phyloP scores from a whole-genome alignment of 352 stramenopile species.

The Lagenidium sp. region DNA sequence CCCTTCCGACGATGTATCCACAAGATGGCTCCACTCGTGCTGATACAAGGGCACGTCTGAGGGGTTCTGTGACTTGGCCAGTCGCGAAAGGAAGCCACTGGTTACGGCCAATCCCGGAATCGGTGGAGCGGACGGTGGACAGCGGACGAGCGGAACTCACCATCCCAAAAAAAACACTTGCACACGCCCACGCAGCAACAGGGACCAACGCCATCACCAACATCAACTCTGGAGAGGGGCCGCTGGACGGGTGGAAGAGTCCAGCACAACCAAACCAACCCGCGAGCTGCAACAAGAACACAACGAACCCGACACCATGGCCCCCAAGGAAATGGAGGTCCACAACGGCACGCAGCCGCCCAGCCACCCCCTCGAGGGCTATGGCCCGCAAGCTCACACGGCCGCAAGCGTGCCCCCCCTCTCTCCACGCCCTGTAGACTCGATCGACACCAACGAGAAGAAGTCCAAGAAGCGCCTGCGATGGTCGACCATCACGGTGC shows the following conservation, averaged over 20 bases:
- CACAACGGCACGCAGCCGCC: constrained; percentile 3
- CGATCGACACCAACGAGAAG: not conserved
- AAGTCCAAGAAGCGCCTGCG: constrained; percentile 31
- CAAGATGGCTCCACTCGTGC: constrained; percentile 8
- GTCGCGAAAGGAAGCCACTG: too few species aligned
- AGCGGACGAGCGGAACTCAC: constrained; percentile 2
- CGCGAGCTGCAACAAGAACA: constrained; percentile 3
- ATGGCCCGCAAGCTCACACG: not conserved
- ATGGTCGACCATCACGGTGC: constrained; percentile 44
- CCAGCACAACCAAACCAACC: constrained; percentile 19
- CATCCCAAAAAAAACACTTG: constrained; percentile 25
- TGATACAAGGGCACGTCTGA: not conserved
- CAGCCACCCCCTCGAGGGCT: not conserved
- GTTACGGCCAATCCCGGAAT: not conserved
- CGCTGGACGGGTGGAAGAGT: constrained; percentile 4
- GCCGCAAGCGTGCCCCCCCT: not conserved
- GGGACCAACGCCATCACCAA: constrained; percentile 7
- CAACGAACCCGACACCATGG: constrained; percentile 16
- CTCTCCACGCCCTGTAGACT: not conserved
- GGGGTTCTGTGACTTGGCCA: too few species aligned
- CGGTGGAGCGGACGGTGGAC: constrained; percentile 15
- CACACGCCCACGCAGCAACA: not conserved
- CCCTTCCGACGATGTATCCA: constrained; percentile 6
- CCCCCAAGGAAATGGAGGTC: constrained; percentile 31
- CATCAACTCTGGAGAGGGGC: constrained; percentile 12